Evolutionary conservation across 352 stramenopile genomes (phyloP).

Genomic region (Globisporangium viniferum): DNA sequence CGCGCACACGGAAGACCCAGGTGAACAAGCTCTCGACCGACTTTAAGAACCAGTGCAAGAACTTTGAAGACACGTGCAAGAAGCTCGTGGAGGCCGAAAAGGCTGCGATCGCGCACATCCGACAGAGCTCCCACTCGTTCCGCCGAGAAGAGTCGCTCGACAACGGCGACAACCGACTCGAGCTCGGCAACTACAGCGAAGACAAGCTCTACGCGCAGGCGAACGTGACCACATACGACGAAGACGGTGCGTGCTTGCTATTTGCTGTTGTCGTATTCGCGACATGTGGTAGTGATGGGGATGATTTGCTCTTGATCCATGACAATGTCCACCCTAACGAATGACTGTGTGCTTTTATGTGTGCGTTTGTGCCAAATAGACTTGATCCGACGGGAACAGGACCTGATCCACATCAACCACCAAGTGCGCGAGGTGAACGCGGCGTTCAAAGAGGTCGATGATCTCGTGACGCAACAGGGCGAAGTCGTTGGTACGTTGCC

Average conservation of each 20-base stretch:
- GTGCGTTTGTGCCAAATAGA: constrained; percentile 24
- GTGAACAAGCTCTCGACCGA: constrained; percentile 53
- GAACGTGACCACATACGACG: constrained; percentile 59
- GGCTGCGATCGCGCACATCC: constrained; percentile 45
- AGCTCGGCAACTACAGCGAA: constrained; percentile 58
- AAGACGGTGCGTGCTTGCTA: constrained; percentile 38
- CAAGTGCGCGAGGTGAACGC: constrained; percentile 66
- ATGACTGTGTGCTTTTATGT: constrained; percentile 15
- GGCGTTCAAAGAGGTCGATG: constrained; percentile 61
- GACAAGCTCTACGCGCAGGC: constrained; percentile 66
- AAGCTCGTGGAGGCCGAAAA: constrained; percentile 45
- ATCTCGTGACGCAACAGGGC: constrained; percentile 57
- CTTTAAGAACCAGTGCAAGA: constrained; percentile 63
- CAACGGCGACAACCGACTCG: constrained; percentile 27
- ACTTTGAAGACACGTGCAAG: constrained; percentile 54
- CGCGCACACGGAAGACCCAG: constrained; percentile 43
- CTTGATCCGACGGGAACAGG: constrained; percentile 54
- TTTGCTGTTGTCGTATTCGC: background rate
- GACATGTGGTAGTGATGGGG: background rate
- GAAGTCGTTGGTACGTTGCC: constrained; percentile 53
- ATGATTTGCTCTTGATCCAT: background rate
- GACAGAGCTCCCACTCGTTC: constrained; percentile 47
- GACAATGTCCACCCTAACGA: background rate
- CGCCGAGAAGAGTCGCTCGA: constrained; percentile 31
- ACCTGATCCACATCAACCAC: constrained; percentile 74